These are phyloP conservation scores for Trametes hirsuta DNA, from an alignment of 1,284 basidiomycete genomes.

Conservation along the genomic window DNA sequence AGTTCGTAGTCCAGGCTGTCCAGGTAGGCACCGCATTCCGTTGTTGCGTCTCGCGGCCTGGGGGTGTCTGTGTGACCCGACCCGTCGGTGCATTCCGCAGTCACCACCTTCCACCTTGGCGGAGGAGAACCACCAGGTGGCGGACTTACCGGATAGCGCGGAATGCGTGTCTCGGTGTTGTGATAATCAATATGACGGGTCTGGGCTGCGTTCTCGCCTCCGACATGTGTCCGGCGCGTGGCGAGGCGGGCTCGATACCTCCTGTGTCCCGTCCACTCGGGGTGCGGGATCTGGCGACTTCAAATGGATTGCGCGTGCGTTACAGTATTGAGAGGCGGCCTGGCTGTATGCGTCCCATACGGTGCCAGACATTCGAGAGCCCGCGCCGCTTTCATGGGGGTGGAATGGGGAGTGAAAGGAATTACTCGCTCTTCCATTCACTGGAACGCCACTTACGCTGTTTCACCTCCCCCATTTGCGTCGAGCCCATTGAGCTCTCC, in stretches of 20 bases:
- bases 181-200: neutral
- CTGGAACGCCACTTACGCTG: too few species aligned
- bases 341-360: too few species aligned
- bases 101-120: neutral
- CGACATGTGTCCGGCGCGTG: neutral
- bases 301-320: too few species aligned
- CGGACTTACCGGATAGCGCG: neutral
- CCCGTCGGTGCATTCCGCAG: neutral
- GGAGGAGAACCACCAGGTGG: neutral
- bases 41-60: neutral
- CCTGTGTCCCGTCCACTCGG: too few species aligned
- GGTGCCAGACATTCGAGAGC: too few species aligned
- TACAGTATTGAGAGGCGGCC: too few species aligned
- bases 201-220: neutral
- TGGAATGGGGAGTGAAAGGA: too few species aligned
- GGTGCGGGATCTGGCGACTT: too few species aligned
- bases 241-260: neutral
- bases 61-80: neutral
- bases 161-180: neutral
- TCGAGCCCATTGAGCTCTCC: too few species aligned
- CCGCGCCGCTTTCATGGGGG: too few species aligned
- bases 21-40: constrained; percentile 21
- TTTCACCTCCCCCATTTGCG: too few species aligned
- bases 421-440: too few species aligned
- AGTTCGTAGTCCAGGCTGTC: constrained; percentile 9